Conservation (phyloP, 2,329 filamentous ascomycete species). For the Elsinoe batatas region DNA sequence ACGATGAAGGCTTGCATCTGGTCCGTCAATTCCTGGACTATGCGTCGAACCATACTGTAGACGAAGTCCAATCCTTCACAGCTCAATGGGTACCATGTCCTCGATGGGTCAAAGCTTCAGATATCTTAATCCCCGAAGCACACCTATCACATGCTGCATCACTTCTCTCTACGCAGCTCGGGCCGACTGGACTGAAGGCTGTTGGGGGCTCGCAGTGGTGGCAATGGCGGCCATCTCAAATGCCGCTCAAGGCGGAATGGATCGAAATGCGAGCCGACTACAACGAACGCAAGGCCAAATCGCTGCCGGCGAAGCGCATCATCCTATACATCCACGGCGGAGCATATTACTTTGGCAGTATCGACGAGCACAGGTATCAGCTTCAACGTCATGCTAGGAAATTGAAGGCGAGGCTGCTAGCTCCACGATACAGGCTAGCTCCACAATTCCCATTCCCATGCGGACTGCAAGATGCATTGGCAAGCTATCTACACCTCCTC, state of each 20-base stretch:
- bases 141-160: conserved; percentile 57
- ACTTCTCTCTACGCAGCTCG: conserved; percentile 63
- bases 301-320: conserved; percentile 50
- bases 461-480: conserved; percentile 78
- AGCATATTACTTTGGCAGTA: conserved; percentile 89
- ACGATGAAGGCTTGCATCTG: conserved; percentile 83
- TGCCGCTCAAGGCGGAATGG: conserved; percentile 73
- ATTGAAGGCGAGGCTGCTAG: conserved; percentile 79
- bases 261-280: conserved; percentile 88
- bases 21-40: conserved; percentile 78
- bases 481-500: conserved; percentile 76
- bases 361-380: conserved; percentile 97
- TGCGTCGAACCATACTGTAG: conserved; percentile 79
- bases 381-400: conserved; percentile 93
- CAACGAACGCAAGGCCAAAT: conserved; percentile 49
- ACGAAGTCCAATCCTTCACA: conserved; percentile 88
- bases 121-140: conserved; percentile 54
- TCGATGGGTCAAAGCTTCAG: conserved; percentile 73
- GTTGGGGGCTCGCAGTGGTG: conserved; percentile 82
- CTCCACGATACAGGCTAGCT: conserved; percentile 73
- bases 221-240: conserved; percentile 67
- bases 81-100: conserved; percentile 84
- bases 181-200: conserved; percentile 58
- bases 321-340: conserved; percentile 95
- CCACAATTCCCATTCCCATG: conserved; percentile 96